Conservation (phyloP, 345 rosid genomes). For the Hypericum perforatum region DNA sequence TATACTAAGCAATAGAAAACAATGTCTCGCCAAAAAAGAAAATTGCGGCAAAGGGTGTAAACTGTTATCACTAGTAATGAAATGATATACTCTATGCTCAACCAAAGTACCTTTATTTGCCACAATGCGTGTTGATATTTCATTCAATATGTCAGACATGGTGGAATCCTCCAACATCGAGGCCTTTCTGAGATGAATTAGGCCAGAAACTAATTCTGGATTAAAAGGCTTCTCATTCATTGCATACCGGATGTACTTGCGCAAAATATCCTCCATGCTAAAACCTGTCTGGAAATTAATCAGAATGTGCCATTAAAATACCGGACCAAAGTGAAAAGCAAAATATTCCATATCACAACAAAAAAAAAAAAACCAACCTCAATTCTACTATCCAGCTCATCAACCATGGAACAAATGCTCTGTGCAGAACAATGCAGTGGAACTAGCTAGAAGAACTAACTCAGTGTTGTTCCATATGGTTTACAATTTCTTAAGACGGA, state of each 20-base stretch:
- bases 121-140: slow-evolving; percentile 76
- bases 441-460: too few relatives aligned
- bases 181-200: slow-evolving; percentile 69
- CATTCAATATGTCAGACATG: slow-evolving; percentile 66
- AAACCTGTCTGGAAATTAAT: slow-evolving; percentile 78
- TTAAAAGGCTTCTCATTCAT: slow-evolving; percentile 90
- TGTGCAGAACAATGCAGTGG: too few relatives aligned
- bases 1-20: too few relatives aligned
- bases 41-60: too few relatives aligned
- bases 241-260: slow-evolving; percentile 77
- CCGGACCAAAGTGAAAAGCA: slow-evolving; percentile 11
- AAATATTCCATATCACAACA: background rate
- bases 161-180: slow-evolving; percentile 60
- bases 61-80: too few relatives aligned
- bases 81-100: background rate
- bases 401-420: too few relatives aligned
- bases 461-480: too few relatives aligned
- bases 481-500: too few relatives aligned
- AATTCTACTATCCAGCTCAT: background rate
- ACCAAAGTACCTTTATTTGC: slow-evolving; percentile 57
- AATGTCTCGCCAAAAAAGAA: too few relatives aligned
- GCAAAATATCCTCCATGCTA: slow-evolving; percentile 71
- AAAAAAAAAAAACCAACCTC: slow-evolving; percentile 37
- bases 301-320: slow-evolving; percentile 27
- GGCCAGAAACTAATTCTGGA: slow-evolving; percentile 53